Base-by-base conservation (phyloP, 2,329 filamentous ascomycete genomes). In the Sphaerulina musiva region DNA sequence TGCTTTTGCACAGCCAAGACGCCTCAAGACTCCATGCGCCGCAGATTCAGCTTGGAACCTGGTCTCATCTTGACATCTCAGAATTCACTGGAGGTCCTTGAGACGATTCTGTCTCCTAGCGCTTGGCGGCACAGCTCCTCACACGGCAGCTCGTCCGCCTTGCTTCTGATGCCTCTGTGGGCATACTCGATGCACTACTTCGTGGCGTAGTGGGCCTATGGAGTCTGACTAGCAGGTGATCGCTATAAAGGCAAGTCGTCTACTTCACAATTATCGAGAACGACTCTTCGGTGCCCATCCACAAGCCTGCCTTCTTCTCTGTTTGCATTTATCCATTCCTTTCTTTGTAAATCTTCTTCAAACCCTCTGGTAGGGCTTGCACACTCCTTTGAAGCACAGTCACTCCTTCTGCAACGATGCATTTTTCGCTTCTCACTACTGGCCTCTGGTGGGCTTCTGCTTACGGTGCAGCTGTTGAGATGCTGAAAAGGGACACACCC, bases 401-500 rank as follows among this genome's bases (percentile, higher is more conserved):
- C 42, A 29, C 20, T 44, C 42, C 17, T 44, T 44, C 11, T 17
- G n/a, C 12, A 38, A 44, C 6, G 26, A 51, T 51, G 48, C 48
- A 26, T 12, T 29, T 45, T 32, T 51, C 48, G 26, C 41, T 44
- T 43, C 48, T 51, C 36, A 36, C 20, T 32, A 10, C 48, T n/a
- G 41, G 39, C 31, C 26, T 41, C 34, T 45, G 40, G 41, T 29
- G 44, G 29, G 48, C 48, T 5, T 26, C 23, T 38, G 48, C 41
- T 20, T 32, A 34, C 23, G 41, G 40, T 41, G 48, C 48, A 14
- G 61, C 56, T 10, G 50, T 63, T 40, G 58, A 59, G 36, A 49
- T 63, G n/a, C 45, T 55, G 34, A 60, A 57, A 51, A 53, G 61
- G 36, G 58, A 54, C 38, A 55, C 61, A 14, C 59, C 62, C 5